Base-by-base conservation (phyloP, 352 stramenopile species). In the Peronospora belbahrii region DNA sequence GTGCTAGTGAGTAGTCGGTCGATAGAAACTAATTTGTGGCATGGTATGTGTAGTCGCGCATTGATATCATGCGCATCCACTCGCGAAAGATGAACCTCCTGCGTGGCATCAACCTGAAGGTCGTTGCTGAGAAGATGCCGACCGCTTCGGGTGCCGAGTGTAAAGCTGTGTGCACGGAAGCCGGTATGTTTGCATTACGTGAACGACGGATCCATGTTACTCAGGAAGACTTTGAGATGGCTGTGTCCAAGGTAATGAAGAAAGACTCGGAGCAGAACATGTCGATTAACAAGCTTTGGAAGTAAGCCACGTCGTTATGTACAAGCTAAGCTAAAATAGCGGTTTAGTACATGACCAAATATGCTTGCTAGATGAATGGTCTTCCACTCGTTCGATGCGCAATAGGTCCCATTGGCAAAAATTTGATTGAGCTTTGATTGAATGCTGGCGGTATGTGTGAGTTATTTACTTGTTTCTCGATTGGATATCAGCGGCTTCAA, bases 191-290 rank as follows among this genome's bases (percentile, higher is more conserved):
- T 83, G 97, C 97, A n/a, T 70, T 99, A 31, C 82, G 97, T 55
- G 97, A 99, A 78, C 85, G 96, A 55, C 86, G 97, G 49, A 98
- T 99, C 42, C 97, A 99, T 78, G 97, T 99, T 18, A 99, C 97
- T 19, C 97, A 99, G 66, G 96, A 99, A 78, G 96, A 99, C 77
- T 99, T 99, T 70, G 96, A 99, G 70, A 99, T 99, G 96, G 95
- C 97, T 8, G 96, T 99, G 18, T 97, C 89, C 42, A 99, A 99
- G 85, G 97, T 99, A 48, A 99, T 99, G 96, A 99, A 99, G 95
- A 99, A 99, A 79, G 96, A 99, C 59, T 91, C 84, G 42, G 97
- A 99, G 59, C 75, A 86, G 56, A 89, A 89, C 73, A 97, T 98
- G 74, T 98, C 91, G 72, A 95, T 99, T 62, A 95, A 96, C 70